phyloP scores from a whole-genome alignment of 1,284 basidiomycete species.

The Tylopilus orsonianus region DNA sequence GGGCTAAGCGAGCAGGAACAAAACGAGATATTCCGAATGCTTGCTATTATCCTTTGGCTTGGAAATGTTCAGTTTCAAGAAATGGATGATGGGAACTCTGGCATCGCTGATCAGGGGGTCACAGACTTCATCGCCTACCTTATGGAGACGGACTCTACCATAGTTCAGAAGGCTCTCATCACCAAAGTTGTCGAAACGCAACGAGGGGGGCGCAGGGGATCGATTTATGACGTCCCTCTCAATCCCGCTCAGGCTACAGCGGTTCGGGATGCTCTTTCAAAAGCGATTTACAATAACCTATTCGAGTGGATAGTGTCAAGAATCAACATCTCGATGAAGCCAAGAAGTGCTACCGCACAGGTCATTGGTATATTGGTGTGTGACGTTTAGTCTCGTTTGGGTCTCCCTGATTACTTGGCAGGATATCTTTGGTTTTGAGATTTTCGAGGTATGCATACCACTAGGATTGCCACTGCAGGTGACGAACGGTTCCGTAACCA shows the following conservation, averaged over 20 bases:
- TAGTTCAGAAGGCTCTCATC: slow-evolving; percentile 87
- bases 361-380: slow-evolving; percentile 90
- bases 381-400: background rate
- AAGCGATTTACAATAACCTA: slow-evolving; percentile 98
- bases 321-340: slow-evolving; percentile 95
- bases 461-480: background rate
- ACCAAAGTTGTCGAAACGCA: slow-evolving; percentile 91
- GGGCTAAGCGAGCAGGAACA: slow-evolving; percentile 87
- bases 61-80: slow-evolving; percentile 93
- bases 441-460: slow-evolving; percentile 71
- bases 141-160: slow-evolving; percentile 81
- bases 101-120: slow-evolving; percentile 82
- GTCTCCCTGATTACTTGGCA: slow-evolving; percentile 29
- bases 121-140: slow-evolving; percentile 95
- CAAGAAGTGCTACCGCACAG: slow-evolving; percentile 72
- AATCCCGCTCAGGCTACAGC: slow-evolving; percentile 91
- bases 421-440: slow-evolving; percentile 99
- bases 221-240: slow-evolving; percentile 94
- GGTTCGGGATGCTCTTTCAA: slow-evolving; percentile 89
- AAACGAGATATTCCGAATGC: slow-evolving; percentile 89
- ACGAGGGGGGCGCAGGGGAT: slow-evolving; percentile 88
- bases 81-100: slow-evolving; percentile 87
- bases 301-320: slow-evolving; percentile 99
- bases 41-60: slow-evolving; percentile 93
- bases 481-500: slow-evolving; percentile 31